Evolutionary conservation across 73 alveolate species (phyloP), one percentile per base, ranked within the genome.

Genomic region (Paramecium primaurelia): DNA sequence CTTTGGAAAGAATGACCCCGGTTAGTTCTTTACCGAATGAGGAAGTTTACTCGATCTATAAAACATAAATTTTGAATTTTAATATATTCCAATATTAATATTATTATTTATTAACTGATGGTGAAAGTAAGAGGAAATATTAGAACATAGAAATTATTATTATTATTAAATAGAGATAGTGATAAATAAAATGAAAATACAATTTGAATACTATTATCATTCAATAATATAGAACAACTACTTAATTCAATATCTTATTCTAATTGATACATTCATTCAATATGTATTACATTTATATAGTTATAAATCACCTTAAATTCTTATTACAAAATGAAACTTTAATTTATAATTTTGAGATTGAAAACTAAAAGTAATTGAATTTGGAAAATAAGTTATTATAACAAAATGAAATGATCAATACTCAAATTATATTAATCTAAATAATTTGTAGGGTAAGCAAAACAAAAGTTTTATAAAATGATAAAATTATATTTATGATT

Each of bases 1-100:
- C 30, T 80, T 80, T 32, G 77, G 77, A 36, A 80, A 42, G 77
- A 80, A 80, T 4, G 91, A 45, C 22, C 58, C 77, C 28, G 40
- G 51, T 26, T 80, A 12, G 58, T 80, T 80, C 77, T 80, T 80
- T 1, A 80, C 91, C 25, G 91, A 80, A 22, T 80, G 30, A 80
- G 77, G 75, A 8, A 77, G 77, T 47, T 45, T 80, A 47, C 34
- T 80, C 7, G 77, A 25, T 47, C 77, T 42, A n/a, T 80, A 80
- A 45, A 11, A 73, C 87, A 73, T 80, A 18, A 37, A 36, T 36
- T 28, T 28, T 64, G 45, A 64, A 64, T 64, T 64, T 64, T 64
- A 54, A 18, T 54, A 49, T 49, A 49, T 49, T 49, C 22, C 59
- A 49, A 49, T 49, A 49, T 49, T 49, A 49, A 49, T 49, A 49